Percentiles rank a stretch among this genome's conserved stretches.
These are phyloP conservation scores for Mytilinidion resinicola DNA, from an alignment of 495 filamentous ascomycete species.

Conservation along the genomic window DNA sequence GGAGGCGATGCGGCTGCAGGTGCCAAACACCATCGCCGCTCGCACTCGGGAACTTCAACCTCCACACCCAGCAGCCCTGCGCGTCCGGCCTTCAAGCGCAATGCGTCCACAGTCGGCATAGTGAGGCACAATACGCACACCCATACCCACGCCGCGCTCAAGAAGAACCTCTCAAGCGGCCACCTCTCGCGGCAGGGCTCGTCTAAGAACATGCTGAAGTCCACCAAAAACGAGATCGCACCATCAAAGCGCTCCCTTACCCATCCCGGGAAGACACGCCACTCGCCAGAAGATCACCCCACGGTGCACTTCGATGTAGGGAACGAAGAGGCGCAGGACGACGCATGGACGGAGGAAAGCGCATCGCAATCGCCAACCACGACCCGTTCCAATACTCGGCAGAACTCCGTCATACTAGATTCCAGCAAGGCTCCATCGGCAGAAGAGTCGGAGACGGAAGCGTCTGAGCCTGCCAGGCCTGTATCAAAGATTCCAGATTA, in stretches of 20 bases:
- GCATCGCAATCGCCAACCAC: conserved; percentile 39
- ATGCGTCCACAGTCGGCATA: conserved; percentile 32
- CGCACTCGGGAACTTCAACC: conserved; percentile 24
- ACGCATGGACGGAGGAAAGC: conserved; percentile 41
- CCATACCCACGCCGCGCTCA: conserved; percentile 25
- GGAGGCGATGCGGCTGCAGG: conserved; percentile 16
- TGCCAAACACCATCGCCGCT: conserved; percentile 26
- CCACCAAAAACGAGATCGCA: conserved; percentile 30
- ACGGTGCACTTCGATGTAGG: conserved; percentile 30
- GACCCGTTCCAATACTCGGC: conserved; percentile 38
- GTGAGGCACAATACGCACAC: conserved; percentile 22
- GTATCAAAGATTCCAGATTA: background rate
- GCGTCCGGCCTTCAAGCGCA: conserved; percentile 31
- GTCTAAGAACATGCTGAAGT: conserved; percentile 30
- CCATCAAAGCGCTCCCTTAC: conserved; percentile 17
- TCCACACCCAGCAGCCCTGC: conserved; percentile 26
- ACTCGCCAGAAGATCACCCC: conserved; percentile 20
- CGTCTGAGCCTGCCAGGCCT: background rate
- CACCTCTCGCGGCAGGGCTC: conserved; percentile 30
- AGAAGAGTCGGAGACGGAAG: background rate
- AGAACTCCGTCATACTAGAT: conserved; percentile 34
- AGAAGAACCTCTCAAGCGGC: conserved; percentile 36
- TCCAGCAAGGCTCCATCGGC: conserved; percentile 6
- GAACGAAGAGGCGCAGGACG: conserved; percentile 29
- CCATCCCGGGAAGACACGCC: conserved; percentile 13